A percentile compares a stretch with the other conserved stretches of the same genome.
Conservation (phyloP, 2,329 filamentous ascomycete genomes). For the Diaporthe helianthi region DNA sequence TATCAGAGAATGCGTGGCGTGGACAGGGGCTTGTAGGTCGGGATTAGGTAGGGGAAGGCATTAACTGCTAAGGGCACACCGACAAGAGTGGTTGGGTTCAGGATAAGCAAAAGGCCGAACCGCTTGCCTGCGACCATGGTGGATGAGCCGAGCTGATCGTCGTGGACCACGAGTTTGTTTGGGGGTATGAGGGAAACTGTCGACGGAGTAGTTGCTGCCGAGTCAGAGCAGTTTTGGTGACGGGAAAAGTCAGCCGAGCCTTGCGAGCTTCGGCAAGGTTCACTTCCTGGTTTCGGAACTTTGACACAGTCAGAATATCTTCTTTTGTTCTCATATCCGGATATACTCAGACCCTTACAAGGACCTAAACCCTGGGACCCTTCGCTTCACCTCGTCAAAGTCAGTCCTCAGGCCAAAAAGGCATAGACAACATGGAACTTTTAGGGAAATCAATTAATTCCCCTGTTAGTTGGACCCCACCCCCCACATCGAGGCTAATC, state of each 20-base stretch:
- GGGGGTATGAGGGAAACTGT: neutral
- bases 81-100: neutral
- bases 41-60: neutral
- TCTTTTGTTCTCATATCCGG: neutral
- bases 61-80: neutral
- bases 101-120: slow-evolving; percentile 1
- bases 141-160: slow-evolving; percentile 6
- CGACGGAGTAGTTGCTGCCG: slow-evolving; percentile 7
- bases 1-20: neutral
- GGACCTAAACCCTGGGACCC: neutral
- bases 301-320: slow-evolving; percentile 4
- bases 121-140: neutral
- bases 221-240: slow-evolving; percentile 18
- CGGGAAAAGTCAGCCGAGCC: slow-evolving; percentile 13
- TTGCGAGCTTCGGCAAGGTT: slow-evolving; percentile 26
- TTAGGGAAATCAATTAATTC: slow-evolving; percentile 33
- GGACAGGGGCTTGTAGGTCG: neutral
- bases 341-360: slow-evolving; percentile 14
- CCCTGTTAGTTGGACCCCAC: slow-evolving; percentile 27
- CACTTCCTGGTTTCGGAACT: slow-evolving; percentile 26
- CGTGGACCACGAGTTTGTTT: slow-evolving; percentile 7
- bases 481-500: neutral
- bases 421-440: neutral
- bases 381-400: neutral
- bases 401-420: slow-evolving; percentile 30